phyloP scores from a whole-genome alignment of 75 land plant species.

The Selaginella moellendorffii region DNA sequence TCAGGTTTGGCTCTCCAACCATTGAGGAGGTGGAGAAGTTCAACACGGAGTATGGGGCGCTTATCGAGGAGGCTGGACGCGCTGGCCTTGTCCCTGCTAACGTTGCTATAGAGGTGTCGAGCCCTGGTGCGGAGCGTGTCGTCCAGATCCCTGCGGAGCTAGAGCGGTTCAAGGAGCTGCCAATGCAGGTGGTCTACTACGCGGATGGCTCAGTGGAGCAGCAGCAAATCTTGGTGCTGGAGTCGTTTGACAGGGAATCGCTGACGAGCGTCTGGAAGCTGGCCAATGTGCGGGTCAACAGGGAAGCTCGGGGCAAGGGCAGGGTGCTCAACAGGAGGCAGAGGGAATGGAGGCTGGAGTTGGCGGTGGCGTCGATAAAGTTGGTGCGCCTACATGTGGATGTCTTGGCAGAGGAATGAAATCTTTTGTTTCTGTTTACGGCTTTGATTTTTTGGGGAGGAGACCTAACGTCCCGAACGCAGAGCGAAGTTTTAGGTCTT shows the following conservation, averaged over 20 bases:
- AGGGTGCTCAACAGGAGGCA: conserved; percentile 59
- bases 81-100: conserved; percentile 44
- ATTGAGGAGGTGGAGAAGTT: conserved; percentile 60
- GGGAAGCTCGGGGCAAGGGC: conserved; percentile 48
- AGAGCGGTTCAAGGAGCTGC: conserved; percentile 61
- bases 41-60: conserved; percentile 34
- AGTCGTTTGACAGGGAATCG: conserved; percentile 34
- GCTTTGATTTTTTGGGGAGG: too few relatives aligned
- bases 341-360: conserved; percentile 51
- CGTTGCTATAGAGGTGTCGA: conserved; percentile 81
- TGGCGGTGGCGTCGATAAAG: conserved; percentile 37
- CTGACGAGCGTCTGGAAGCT: conserved; percentile 52
- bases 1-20: conserved; percentile 82
- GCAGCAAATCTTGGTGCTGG: conserved; percentile 42
- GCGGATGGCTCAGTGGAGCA: conserved; percentile 28
- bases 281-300: conserved; percentile 69
- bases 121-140: conserved; percentile 81
- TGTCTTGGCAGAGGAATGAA: too few relatives aligned
- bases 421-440: too few relatives aligned
- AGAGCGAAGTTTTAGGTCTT: too few relatives aligned
- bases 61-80: conserved; percentile 48
- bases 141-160: conserved; percentile 67
- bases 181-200: conserved; percentile 55
- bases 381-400: conserved; percentile 65
- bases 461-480: too few relatives aligned